Evolutionary conservation across 371 early-diverging fungal genomes (phyloP).

Genomic region (Gilbertella persicaria): DNA sequence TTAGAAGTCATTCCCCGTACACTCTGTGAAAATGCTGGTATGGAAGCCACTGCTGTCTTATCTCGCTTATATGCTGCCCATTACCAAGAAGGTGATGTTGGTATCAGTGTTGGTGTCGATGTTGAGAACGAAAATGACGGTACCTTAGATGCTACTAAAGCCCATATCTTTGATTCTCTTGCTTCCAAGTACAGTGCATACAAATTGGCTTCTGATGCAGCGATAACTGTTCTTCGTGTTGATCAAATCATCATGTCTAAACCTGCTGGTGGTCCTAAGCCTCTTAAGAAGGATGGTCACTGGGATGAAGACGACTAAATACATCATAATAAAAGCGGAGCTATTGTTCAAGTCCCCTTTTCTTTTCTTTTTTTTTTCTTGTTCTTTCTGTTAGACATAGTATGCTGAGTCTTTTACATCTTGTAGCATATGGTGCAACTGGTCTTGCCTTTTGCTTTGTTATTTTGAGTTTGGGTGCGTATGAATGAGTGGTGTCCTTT

Average conservation of each 20-base stretch:
- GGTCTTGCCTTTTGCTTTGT: conserved; percentile 43
- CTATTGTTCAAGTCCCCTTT: background rate
- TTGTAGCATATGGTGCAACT: conserved; percentile 47
- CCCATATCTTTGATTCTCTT: conserved; percentile 80
- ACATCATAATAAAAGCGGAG: background rate
- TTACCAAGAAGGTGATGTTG: conserved; percentile 65
- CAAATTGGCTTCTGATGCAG: conserved; percentile 90
- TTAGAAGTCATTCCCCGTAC: conserved; percentile 96
- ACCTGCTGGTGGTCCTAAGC: conserved; percentile 96
- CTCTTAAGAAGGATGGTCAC: conserved; percentile 84
- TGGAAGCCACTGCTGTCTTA: conserved; percentile 93
- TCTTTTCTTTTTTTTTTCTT: conserved; percentile 2
- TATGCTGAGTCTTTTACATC: conserved; percentile 28
- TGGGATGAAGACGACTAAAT: conserved; percentile 84
- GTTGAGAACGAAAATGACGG: conserved; percentile 81
- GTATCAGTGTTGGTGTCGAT: conserved; percentile 68
- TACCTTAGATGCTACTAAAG: conserved; percentile 76
- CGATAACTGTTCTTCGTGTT: conserved; percentile 93
- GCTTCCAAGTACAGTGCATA: conserved; percentile 86
- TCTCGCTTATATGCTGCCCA: conserved; percentile 95
- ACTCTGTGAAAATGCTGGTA: conserved; percentile 94
- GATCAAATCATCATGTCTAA: conserved; percentile 99
- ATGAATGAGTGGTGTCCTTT: background rate
- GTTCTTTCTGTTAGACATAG: background rate
- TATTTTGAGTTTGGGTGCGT: conserved; percentile 46